Conservation (phyloP, 1,139 yeast genomes). For the Geotrichum australiense region DNA sequence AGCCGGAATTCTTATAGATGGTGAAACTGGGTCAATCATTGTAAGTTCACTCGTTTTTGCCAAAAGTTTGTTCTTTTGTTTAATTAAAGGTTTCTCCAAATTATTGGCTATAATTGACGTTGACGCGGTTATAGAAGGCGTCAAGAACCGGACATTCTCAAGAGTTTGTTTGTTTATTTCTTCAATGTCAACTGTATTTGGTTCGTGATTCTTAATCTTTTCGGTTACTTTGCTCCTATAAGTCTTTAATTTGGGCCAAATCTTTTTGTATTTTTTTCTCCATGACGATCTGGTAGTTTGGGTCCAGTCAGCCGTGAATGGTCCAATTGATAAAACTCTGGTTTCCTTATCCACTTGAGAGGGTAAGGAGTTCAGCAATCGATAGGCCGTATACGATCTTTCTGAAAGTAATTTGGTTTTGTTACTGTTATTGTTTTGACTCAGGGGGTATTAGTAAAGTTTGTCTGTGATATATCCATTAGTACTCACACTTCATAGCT, state of each 20-base stretch:
- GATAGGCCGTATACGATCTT: slow-evolving; percentile 56
- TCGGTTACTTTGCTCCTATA: not conserved
- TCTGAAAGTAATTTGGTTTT: slow-evolving; percentile 28
- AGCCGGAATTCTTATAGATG: no score
- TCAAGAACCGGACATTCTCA: slow-evolving; percentile 1
- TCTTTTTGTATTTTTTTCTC: slow-evolving; percentile 7
- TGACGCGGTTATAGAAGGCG: not conserved
- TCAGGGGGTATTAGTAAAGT: not conserved
- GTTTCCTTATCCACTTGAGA: slow-evolving; percentile 46
- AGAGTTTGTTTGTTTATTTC: slow-evolving; percentile 7
- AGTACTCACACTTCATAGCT: not conserved
- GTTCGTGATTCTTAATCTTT: not conserved
- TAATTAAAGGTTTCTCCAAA: no score
- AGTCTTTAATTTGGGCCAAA: slow-evolving; percentile 1
- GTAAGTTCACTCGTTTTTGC: no score
- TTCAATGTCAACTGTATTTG: slow-evolving; percentile 3
- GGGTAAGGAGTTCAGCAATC: slow-evolving; percentile 51
- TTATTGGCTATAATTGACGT: no score
- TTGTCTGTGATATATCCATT: not conserved
- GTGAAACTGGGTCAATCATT: no score
- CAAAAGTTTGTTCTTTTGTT: no score
- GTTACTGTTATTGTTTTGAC: not conserved
- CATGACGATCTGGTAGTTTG: slow-evolving; percentile 4
- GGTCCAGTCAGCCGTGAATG: slow-evolving; percentile 57
- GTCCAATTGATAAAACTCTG: slow-evolving; percentile 52